These are phyloP conservation scores for Stephania yunnanensis DNA, from an alignment of 164 flowering plant species.

Conservation along the genomic window DNA sequence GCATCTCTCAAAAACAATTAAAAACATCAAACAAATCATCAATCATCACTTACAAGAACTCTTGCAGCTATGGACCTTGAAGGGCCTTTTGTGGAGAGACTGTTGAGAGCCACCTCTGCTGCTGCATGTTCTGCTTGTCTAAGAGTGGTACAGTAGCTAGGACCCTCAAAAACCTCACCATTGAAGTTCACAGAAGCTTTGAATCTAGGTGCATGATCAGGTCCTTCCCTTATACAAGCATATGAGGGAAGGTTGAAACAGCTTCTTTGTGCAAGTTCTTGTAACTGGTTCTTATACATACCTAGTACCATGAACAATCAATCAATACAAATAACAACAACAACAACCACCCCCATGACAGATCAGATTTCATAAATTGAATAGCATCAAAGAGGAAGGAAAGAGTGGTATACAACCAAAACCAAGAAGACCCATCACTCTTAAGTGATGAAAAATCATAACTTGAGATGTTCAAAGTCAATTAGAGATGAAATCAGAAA, in stretches of 20 bases:
- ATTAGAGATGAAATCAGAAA: background rate
- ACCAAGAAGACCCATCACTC: background rate
- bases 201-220: conserved; percentile 88
- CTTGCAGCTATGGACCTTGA: conserved; percentile 65
- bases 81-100: conserved; percentile 56
- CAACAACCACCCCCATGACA: background rate
- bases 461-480: background rate
- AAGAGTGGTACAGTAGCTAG: conserved; percentile 58
- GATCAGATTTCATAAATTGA: background rate
- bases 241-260: conserved; percentile 80
- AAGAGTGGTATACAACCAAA: background rate
- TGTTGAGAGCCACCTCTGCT: conserved; percentile 76
- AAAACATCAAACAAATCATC: too few relatives aligned
- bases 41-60: conserved; percentile 45
- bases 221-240: conserved; percentile 67
- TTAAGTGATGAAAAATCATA: too few relatives aligned
- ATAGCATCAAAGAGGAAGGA: background rate
- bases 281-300: conserved; percentile 91
- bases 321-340: background rate
- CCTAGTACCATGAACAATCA: conserved; percentile 19
- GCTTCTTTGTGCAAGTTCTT: conserved; percentile 87
- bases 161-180: conserved; percentile 73
- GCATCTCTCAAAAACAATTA: background rate
- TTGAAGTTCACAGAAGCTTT: conserved; percentile 79
- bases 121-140: conserved; percentile 90